Evolutionary conservation across 441 rosid genomes (phyloP).

Genomic region (Gossypium gossypioides): DNA sequence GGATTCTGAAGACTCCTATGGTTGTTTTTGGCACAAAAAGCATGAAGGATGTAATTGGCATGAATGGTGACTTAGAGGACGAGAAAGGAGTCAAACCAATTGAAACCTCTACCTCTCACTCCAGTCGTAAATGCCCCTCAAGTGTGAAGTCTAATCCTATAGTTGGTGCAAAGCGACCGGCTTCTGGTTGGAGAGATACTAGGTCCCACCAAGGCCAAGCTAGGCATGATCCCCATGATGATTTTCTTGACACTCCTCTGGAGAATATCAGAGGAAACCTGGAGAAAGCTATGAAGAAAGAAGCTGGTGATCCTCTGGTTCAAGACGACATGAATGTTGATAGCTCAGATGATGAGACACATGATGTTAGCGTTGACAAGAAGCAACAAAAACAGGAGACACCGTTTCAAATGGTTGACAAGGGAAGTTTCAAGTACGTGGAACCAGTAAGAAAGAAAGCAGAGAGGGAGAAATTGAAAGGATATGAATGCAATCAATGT

Average conservation of each 20-base stretch:
- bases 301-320: constrained; percentile 17
- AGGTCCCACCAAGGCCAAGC: constrained; percentile 45
- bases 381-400: constrained; percentile 30
- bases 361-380: constrained; percentile 43
- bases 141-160: constrained; percentile 30
- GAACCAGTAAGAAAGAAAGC: constrained; percentile 76
- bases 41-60: constrained; percentile 30
- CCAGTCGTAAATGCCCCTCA: constrained; percentile 23
- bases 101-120: constrained; percentile 24
- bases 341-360: constrained; percentile 64
- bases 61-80: constrained; percentile 23
- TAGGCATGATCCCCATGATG: constrained; percentile 75
- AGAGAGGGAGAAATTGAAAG: constrained; percentile 62
- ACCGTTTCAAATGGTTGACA: constrained; percentile 27
- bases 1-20: constrained; percentile 15
- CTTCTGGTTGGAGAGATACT: constrained; percentile 72
- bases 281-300: constrained; percentile 30
- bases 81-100: constrained; percentile 25
- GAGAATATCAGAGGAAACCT: constrained; percentile 49
- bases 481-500: constrained; percentile 86
- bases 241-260: constrained; percentile 77
- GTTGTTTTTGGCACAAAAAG: constrained; percentile 19
- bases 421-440: constrained; percentile 53
- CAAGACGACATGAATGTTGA: constrained; percentile 21
- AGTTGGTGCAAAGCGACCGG: constrained; percentile 52